Conservation (phyloP, 495 filamentous ascomycete species). For the Neurospora cerealis region DNA sequence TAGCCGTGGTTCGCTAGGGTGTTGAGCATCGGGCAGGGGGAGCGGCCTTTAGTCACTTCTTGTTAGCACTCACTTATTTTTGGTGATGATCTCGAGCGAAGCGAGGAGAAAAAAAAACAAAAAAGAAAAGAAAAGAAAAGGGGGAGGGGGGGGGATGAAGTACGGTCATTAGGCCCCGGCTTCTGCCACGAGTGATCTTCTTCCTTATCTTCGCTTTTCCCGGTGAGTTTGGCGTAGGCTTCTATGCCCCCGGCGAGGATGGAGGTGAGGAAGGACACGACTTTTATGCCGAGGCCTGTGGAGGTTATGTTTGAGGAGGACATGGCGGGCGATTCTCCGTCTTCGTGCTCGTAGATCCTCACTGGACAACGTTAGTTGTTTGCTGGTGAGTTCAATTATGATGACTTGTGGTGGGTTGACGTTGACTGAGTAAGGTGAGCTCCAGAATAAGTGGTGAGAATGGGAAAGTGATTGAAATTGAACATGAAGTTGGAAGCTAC, state of each 20-base stretch:
- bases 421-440: too few relatives aligned
- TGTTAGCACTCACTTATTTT: not conserved
- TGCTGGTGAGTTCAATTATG: too few relatives aligned
- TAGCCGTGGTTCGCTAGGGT: constrained; percentile 49
- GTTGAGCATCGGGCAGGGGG: constrained; percentile 46
- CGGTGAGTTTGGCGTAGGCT: not conserved
- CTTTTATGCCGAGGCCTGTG: not conserved
- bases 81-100: not conserved
- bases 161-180: constrained; percentile 8
- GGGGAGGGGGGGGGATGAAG: not conserved
- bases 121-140: too few relatives aligned
- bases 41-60: constrained; percentile 8
- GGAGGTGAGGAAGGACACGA: not conserved
- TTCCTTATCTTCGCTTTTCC: not conserved
- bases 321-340: not conserved
- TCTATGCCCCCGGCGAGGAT: not conserved
- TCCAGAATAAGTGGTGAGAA: too few relatives aligned
- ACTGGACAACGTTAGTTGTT: not conserved
- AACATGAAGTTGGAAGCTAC: not conserved
- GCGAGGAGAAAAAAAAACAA: not conserved
- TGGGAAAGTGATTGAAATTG: too few relatives aligned
- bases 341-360: not conserved
- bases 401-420: too few relatives aligned
- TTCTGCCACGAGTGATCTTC: constrained; percentile 7
- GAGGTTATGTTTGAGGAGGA: not conserved